phyloP scores from a whole-genome alignment of 2,329 filamentous ascomycete species.

The Hypomyces rosellus region DNA sequence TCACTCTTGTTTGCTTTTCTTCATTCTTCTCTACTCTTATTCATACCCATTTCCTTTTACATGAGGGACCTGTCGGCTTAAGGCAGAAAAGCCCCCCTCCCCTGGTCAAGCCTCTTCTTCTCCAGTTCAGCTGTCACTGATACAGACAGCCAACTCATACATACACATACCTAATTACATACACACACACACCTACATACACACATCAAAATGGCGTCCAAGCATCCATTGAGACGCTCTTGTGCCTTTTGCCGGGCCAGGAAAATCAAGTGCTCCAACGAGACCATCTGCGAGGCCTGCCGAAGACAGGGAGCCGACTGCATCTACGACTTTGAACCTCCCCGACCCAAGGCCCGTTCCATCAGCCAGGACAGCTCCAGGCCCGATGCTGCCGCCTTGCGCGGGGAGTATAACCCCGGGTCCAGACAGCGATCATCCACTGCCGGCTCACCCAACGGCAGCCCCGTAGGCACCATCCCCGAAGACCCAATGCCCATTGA shows the following conservation, averaged over 20 bases:
- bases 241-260: slow-evolving; percentile 32
- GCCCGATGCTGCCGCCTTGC: slow-evolving; percentile 11
- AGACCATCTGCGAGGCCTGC: slow-evolving; percentile 32
- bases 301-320: slow-evolving; percentile 30
- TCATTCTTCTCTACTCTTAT: no score
- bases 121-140: no score
- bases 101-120: no score
- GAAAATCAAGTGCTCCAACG: slow-evolving; percentile 34
- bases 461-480: slow-evolving; percentile 15
- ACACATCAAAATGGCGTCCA: slow-evolving; percentile 19
- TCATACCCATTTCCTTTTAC: no score
- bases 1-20: no score
- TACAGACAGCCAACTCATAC: no score
- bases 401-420: slow-evolving; percentile 13
- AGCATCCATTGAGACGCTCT: slow-evolving; percentile 28
- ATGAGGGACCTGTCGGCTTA: no score
- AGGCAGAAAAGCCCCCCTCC: no score
- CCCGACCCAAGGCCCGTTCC: slow-evolving; percentile 23
- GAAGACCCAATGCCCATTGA: slow-evolving; percentile 18
- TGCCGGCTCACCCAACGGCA: slow-evolving; percentile 19
- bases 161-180: no score
- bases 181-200: no score
- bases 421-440: slow-evolving; percentile 22
- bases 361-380: slow-evolving; percentile 22
- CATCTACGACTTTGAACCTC: slow-evolving; percentile 32